Evolutionary conservation across 345 rosid genomes (phyloP).

Genomic region (Noccaea caerulescens): DNA sequence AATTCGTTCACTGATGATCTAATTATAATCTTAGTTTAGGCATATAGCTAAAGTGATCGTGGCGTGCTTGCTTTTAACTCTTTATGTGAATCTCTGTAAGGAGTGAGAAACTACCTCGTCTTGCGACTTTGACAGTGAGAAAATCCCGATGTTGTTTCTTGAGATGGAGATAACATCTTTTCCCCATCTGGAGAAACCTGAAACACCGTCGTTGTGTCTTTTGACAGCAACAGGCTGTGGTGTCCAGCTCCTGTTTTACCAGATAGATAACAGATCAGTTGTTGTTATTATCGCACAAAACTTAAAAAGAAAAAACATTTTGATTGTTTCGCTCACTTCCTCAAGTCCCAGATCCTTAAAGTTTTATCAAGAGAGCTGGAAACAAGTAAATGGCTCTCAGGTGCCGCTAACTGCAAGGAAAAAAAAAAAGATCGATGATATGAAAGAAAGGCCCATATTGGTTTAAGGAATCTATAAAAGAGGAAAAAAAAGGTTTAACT

Average conservation of each 20-base stretch:
- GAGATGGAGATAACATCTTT: slow-evolving; percentile 86
- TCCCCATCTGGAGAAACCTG: slow-evolving; percentile 86
- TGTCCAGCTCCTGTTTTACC: slow-evolving; percentile 60
- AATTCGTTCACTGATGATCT: background rate
- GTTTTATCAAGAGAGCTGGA: slow-evolving; percentile 90
- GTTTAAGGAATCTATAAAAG: background rate
- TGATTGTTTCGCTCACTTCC: slow-evolving; percentile 54
- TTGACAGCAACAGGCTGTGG: slow-evolving; percentile 57
- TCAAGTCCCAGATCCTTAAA: slow-evolving; percentile 83
- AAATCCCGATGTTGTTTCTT: slow-evolving; percentile 81
- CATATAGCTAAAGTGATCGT: slow-evolving; percentile 4
- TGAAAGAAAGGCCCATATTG: slow-evolving; percentile 1
- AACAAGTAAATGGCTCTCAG: slow-evolving; percentile 81
- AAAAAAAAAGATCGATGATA: slow-evolving; percentile 5
- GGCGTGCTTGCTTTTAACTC: slow-evolving; percentile 13
- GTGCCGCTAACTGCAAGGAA: slow-evolving; percentile 71
- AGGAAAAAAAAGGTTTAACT: background rate
- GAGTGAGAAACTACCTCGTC: slow-evolving; percentile 60
- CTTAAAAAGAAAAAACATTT: slow-evolving; percentile 4
- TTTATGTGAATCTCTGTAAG: background rate
- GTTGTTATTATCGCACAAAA: background rate
- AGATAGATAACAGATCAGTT: slow-evolving; percentile 13
- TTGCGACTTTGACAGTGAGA: slow-evolving; percentile 59
- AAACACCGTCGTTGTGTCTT: slow-evolving; percentile 80
- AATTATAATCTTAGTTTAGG: slow-evolving; percentile 4